These are phyloP conservation scores for Hygrophila difformis DNA, from an alignment of 257 asterid genomes.

Conservation along the genomic window DNA sequence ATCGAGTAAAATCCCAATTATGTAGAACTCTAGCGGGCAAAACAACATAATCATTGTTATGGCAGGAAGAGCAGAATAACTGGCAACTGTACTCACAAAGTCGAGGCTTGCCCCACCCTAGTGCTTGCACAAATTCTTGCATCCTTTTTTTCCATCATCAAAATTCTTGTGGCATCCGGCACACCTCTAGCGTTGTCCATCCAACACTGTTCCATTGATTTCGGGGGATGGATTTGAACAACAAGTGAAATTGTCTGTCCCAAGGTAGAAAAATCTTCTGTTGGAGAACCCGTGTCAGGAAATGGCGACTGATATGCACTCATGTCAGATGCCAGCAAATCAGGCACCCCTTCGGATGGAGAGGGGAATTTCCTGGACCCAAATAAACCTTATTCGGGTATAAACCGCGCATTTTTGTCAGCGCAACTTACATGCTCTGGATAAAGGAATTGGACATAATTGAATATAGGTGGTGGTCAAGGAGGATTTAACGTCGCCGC, in stretches of 20 bases:
- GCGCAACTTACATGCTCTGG: too few species aligned
- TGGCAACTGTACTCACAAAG: constrained; percentile 87
- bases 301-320: constrained; percentile 23
- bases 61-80: constrained; percentile 82
- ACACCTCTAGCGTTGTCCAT: constrained; percentile 75
- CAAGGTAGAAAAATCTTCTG: constrained; percentile 32
- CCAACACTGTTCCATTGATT: constrained; percentile 70
- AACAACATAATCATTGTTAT: constrained; percentile 71
- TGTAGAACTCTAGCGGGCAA: constrained; percentile 92
- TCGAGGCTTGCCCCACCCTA: constrained; percentile 98
- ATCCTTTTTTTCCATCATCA: constrained; percentile 56
- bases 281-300: constrained; percentile 19
- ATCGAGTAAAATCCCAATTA: constrained; percentile 77
- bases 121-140: constrained; percentile 52
- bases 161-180: constrained; percentile 81
- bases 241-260: constrained; percentile 83
- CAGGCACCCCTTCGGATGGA: constrained; percentile 40
- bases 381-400: too few species aligned
- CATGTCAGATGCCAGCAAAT: constrained; percentile 32
- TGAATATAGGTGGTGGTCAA: too few species aligned
- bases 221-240: constrained; percentile 47
- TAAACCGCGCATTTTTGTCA: too few species aligned
- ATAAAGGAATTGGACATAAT: too few species aligned
- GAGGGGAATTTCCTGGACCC: too few species aligned
- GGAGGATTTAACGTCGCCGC: too few species aligned